Conservation (phyloP, 495 filamentous ascomycete species). For the Tuber umbilicatum region DNA sequence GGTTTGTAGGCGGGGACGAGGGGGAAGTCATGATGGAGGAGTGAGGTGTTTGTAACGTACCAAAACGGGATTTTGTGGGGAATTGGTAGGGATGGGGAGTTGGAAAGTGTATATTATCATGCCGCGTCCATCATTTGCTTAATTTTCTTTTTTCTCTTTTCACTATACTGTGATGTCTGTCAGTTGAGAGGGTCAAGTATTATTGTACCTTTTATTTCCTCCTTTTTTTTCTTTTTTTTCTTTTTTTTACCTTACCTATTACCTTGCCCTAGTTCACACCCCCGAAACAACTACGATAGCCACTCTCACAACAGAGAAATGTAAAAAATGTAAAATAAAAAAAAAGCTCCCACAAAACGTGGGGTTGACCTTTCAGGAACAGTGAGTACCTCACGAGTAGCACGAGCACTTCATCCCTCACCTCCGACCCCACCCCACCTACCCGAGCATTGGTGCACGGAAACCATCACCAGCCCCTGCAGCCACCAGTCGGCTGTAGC, state of each 20-base stretch:
- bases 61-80: neutral
- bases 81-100: slow-evolving; percentile 16
- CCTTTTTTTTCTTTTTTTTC: neutral
- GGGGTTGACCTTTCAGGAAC: neutral
- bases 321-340: neutral
- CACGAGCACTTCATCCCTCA: neutral
- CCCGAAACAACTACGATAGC: neutral
- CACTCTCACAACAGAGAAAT: neutral
- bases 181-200: neutral
- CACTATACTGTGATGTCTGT: neutral
- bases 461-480: neutral
- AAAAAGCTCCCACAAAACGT: neutral
- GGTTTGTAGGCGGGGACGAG: slow-evolving; percentile 42
- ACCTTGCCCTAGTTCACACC: neutral
- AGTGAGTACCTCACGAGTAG: neutral
- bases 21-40: slow-evolving; percentile 22
- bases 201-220: neutral
- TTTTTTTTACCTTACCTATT: too few species aligned
- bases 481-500: neutral
- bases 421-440: too few species aligned
- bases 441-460: too few species aligned
- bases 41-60: too few species aligned
- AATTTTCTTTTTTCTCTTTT: neutral
- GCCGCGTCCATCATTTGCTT: neutral
- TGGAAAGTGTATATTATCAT: neutral